Evolutionary conservation across 257 asterid species (phyloP).

Genomic region (Eustoma russellianum): DNA sequence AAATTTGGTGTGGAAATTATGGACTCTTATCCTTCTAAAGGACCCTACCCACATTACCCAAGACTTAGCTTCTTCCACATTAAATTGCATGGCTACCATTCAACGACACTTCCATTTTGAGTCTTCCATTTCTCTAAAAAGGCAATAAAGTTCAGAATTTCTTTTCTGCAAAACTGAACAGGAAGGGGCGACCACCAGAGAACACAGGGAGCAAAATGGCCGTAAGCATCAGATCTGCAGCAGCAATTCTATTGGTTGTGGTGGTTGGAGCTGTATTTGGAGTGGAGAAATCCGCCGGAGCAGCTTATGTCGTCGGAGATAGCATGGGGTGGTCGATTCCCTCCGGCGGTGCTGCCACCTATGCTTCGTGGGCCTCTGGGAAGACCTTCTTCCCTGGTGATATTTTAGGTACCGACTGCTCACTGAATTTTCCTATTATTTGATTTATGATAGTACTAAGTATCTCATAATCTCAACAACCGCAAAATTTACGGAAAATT

Average conservation of each 20-base stretch:
- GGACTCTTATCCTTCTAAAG: too few relatives aligned
- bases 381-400: conserved; percentile 13
- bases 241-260: conserved; percentile 1
- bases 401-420: conserved; percentile 9
- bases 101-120: too few relatives aligned
- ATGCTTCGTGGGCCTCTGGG: conserved; percentile 16
- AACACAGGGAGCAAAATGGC: conserved; percentile 11
- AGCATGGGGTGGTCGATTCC: conserved; percentile 17
- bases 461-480: too few relatives aligned
- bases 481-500: too few relatives aligned
- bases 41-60: too few relatives aligned
- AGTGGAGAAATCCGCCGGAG: conserved; percentile 5
- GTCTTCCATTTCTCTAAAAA: too few relatives aligned
- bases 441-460: too few relatives aligned
- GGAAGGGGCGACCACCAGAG: conserved; percentile 7
- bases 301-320: conserved; percentile 19
- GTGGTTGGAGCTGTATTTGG: conserved; percentile 1
- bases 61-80: too few relatives aligned
- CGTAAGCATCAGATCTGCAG: conserved; percentile 3
- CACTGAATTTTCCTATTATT: too few relatives aligned
- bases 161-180: neutral
- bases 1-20: too few relatives aligned
- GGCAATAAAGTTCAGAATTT: too few relatives aligned
- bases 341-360: conserved; percentile 7
- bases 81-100: too few relatives aligned